Conservation (phyloP, 2,329 filamentous ascomycete species). For the Thelonectria rubi region DNA sequence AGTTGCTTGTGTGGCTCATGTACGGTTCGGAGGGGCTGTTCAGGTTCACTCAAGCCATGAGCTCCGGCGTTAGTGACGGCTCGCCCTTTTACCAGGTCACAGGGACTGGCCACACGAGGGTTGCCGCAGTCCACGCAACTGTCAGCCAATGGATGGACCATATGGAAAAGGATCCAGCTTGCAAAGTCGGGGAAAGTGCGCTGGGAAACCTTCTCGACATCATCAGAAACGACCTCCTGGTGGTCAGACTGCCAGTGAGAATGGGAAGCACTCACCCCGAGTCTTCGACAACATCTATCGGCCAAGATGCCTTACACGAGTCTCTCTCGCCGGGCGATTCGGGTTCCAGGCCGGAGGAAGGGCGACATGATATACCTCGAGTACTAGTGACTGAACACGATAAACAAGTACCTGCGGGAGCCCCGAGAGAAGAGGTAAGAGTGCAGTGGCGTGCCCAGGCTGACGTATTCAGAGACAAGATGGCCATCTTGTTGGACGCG, state of each 20-base stretch:
- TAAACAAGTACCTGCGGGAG: too few relatives aligned
- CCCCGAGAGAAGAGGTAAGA: too few relatives aligned
- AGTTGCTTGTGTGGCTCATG: constrained; percentile 40
- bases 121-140: background rate
- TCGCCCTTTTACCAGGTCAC: background rate
- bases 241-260: constrained; percentile 1
- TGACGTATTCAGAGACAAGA: background rate
- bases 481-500: background rate
- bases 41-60: constrained; percentile 3
- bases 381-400: too few relatives aligned
- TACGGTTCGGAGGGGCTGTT: constrained; percentile 17
- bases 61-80: background rate
- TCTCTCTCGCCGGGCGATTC: too few relatives aligned
- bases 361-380: too few relatives aligned
- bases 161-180: background rate
- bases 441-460: background rate
- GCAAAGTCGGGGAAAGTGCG: constrained; percentile 1
- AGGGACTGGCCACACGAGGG: background rate
- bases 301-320: too few relatives aligned
- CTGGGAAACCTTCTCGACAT: constrained; percentile 6
- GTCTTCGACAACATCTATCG: too few relatives aligned
- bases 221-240: constrained; percentile 1
- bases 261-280: too few relatives aligned
- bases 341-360: too few relatives aligned
- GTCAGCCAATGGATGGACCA: constrained; percentile 6